A percentile compares a stretch with the other conserved stretches of the same genome.
Evolutionary conservation across 1,139 yeast genomes (phyloP).

Genomic region (Meyerozyma guilliermondii): DNA sequence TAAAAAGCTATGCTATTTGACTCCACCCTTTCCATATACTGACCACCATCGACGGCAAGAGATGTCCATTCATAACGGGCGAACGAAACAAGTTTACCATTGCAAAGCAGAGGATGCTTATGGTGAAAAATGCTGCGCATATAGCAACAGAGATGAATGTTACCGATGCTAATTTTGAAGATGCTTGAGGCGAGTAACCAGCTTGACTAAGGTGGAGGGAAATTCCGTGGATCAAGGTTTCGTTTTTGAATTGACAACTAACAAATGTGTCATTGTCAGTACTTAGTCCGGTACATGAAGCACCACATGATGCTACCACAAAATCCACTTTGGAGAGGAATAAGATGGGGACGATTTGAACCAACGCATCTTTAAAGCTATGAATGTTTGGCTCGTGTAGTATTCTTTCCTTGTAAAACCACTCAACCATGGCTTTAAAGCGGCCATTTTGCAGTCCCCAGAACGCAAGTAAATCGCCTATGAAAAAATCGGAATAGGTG

Average conservation of each 20-base stretch:
- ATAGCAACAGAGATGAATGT: neutral
- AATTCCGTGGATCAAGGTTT: neutral
- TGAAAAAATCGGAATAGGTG: neutral
- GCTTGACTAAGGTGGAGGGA: neutral
- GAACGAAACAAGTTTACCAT: neutral
- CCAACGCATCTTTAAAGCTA: too few relatives aligned
- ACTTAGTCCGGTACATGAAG: neutral
- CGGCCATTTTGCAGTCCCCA: neutral
- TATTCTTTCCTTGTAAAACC: neutral
- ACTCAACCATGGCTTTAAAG: neutral
- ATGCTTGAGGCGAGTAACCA: neutral
- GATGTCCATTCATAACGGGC: neutral
- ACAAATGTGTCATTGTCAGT: neutral
- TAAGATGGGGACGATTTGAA: too few relatives aligned
- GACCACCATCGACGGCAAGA: neutral
- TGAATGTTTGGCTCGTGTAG: too few relatives aligned
- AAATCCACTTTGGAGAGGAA: too few relatives aligned
- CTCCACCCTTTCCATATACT: neutral
- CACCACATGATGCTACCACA: neutral
- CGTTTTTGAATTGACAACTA: neutral
- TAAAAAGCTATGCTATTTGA: neutral
- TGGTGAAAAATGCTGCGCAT: neutral
- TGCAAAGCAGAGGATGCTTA: neutral
- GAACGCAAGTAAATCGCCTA: neutral
- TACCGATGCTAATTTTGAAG: neutral